Evolutionary conservation across 2,329 filamentous ascomycete species (phyloP), one percentile per base, ranked within the genome.

Genomic region (Fusarium sp.): DNA sequence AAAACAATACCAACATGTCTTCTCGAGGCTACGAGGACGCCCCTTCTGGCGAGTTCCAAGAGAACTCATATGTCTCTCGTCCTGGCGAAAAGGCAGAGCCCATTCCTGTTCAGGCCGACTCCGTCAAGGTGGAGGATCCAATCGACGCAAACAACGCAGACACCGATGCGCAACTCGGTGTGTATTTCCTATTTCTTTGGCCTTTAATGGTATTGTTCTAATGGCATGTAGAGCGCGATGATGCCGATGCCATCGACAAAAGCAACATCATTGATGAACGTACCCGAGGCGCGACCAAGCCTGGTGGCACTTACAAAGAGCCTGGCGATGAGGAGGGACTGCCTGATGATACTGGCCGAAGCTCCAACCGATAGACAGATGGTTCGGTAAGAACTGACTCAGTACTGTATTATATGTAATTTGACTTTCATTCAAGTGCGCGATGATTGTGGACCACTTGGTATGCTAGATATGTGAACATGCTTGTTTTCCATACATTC

Each of bases 81-180:
- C 65, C 67, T 20, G 72, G 68, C n/a, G 64, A 74, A 16, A 74
- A 77, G 58, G 58, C 66, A 5, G 67, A 77, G 57, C 60, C 71
- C 6, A 59, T 77, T 22, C 68, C 75, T 5, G 74, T 77, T 6
- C 72, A 74, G 16, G 64, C 73, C 36, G 68, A 77, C 56, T 70
- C 64, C 8, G 75, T 70, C 14, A 65, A 40, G 35, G 64, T 75
- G 33, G 65, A 76, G 6, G 72, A 73, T 31, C 66, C 72, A 1
- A 66, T 70, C 24, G 62, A 75, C 7, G 58, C 68, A 6, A 56
- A 62, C n/a, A 24, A 60, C 42, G 71, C 75, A 3, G 63, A 75
- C 9, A 69, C 65, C 36, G 70, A 75, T 17, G 68, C 65, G 7
- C 71, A 77, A 33, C 75, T 75, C 22, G 70, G 75, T 77, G 74